Evolutionary conservation across 1,284 basidiomycete genomes (phyloP).

Genomic region (Irpex sp.): DNA sequence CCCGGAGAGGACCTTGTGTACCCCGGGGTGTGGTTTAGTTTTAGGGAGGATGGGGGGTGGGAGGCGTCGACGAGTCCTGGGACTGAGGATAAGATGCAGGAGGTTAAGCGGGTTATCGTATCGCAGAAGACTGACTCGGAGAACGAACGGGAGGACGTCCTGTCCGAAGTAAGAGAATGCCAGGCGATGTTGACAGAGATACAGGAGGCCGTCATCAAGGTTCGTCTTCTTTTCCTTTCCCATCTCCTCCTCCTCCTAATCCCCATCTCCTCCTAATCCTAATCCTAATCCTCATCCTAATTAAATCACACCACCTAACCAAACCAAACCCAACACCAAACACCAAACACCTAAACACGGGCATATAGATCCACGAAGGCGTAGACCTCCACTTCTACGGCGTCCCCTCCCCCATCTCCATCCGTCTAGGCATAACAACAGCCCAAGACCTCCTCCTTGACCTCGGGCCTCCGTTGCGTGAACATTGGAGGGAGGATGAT

Average conservation of each 20-base stretch:
- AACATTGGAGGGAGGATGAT: slow-evolving; percentile 84
- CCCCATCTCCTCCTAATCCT: too few relatives aligned
- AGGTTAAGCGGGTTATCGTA: slow-evolving; percentile 71
- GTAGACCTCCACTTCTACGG: slow-evolving; percentile 65
- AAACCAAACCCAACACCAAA: neutral
- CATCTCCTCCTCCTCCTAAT: too few relatives aligned
- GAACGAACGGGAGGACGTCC: slow-evolving; percentile 51
- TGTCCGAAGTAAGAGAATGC: slow-evolving; percentile 63
- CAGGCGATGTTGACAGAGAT: slow-evolving; percentile 67
- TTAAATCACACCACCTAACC: neutral
- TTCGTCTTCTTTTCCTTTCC: slow-evolving; percentile 16
- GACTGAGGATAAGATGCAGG: slow-evolving; percentile 57
- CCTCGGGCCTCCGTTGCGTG: slow-evolving; percentile 71
- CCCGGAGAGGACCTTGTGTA: slow-evolving; percentile 72
- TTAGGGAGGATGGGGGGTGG: slow-evolving; percentile 56
- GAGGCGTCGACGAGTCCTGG: slow-evolving; percentile 33
- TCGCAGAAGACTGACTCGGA: slow-evolving; percentile 53
- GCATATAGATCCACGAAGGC: slow-evolving; percentile 58
- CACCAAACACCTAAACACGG: neutral
- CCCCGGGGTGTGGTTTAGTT: slow-evolving; percentile 80
- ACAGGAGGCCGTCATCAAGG: slow-evolving; percentile 61
- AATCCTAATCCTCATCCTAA: neutral
- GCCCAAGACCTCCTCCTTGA: slow-evolving; percentile 77
- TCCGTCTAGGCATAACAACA: slow-evolving; percentile 75
- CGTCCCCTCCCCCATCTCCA: slow-evolving; percentile 45